Evolutionary conservation across 768 basidiomycete species (phyloP), one percentile per base, ranked within the genome.

Genomic region (Tremella mesenterica): DNA sequence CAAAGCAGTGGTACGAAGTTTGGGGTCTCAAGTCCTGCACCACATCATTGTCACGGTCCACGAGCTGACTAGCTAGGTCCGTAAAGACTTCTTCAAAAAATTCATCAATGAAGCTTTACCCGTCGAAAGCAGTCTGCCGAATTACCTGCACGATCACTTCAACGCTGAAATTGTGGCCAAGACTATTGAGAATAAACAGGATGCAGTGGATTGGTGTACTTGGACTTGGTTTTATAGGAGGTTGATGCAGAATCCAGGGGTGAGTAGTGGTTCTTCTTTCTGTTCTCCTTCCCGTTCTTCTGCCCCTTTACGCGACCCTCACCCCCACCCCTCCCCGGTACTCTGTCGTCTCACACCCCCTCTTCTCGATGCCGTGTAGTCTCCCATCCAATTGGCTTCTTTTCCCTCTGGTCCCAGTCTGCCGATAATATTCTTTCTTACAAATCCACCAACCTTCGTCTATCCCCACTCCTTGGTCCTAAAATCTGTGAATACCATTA

Each of bases 81-180:
- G 92, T 30, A 99, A 97, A 74, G 93, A 97, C 71, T 99, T 97
- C 74, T 97, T 92, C 80, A 93, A 91, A 76, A 97, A 96, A 74
- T 97, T 97, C 81, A 73, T 99, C 47, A 84, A 85, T 1, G 92
- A 97, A 70, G 95, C 93, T n/a, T 76, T 99, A 25, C 95, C 93
- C 5, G 95, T 97, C 59, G 95, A 99, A 72, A 92, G 88, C 0
- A 90, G 93, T 71, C 76, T 97, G 3, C 84, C 92, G 1, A 89
- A 88, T 0, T 85, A 90, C 70, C 76, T 99, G 1, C 93, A 96
- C 64, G 95, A 97, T 69, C 95, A 95, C 73, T 96, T 97, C 82
- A 80, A 96, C 47, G 90, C 93, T 0, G 95, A 97, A 74, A 95
- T 97, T 59, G 92, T 92, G 8, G 91, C 96, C 36, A 93, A 91